Base-by-base conservation (phyloP, 768 basidiomycete species). In the Psilocybe azurescens region DNA sequence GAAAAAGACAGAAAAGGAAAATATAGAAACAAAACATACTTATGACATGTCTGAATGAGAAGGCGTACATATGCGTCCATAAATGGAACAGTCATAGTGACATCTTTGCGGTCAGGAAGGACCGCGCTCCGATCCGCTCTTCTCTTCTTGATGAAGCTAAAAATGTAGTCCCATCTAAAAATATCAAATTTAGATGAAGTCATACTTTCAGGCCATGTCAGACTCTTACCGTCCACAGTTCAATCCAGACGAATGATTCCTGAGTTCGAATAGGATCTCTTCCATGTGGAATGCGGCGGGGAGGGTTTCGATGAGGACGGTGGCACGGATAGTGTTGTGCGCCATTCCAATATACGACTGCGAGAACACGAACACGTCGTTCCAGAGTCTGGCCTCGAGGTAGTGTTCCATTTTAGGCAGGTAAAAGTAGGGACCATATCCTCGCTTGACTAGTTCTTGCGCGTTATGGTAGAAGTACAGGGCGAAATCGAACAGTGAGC, bases 401-500 rank as follows among this genome's bases (percentile, higher is more conserved):
- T 99, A 94, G 79, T 98, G 95, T 77, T 99, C 97, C 93, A 99
- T 98, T 84, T 99, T 99, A 61, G 97, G 97, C 32, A 99, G 90
- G 77, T 98, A 98, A 78, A 95, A 98, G 77, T 98, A 99, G 5
- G 97, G 97, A 2, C 97, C 97, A 29, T 73, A 85, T 11, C 94
- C 97, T 41, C 90, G 86, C 69, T 89, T 86, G 74, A 98, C 83
- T 70, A 96, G 91, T 71, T 97, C 95, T 16, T 89, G 82, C 4
- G 95, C 97, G 70, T 98, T 99, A 83, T 98, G 94, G 81, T 90
- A 98, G 83, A 99, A 99, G 78, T 90, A 98, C 67, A 99, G 83
- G 5, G 89, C 97, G 71, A 99, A 99, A 75, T 99, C 97, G 76
- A 99, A 99, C 56, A 99, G 82, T 14, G 94, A 94, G 18, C 89